phyloP scores from a whole-genome alignment of 805 yeast genomes.

The Metschnikowia chrysomelidarum region DNA sequence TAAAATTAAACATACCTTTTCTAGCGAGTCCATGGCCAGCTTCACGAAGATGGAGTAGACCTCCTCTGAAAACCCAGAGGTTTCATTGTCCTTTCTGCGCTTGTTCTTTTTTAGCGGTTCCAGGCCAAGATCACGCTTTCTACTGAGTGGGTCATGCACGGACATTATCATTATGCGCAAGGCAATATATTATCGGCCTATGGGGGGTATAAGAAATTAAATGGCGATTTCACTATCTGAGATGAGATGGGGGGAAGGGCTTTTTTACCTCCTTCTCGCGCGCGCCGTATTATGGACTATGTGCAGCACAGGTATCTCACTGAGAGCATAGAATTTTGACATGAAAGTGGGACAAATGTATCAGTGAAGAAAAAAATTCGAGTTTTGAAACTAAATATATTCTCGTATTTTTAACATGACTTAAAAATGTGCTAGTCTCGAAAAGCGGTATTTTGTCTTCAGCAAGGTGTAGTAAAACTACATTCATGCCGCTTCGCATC shows the following conservation, averaged over 20 bases:
- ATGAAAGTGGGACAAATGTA: no score
- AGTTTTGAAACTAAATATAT: no score
- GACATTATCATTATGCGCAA: constrained; percentile 34
- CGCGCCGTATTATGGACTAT: no score
- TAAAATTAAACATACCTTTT: constrained; percentile 40
- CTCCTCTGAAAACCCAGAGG: constrained; percentile 31
- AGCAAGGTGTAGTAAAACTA: no score
- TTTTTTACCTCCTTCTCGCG: constrained; percentile 7
- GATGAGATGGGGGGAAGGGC: constrained; percentile 13
- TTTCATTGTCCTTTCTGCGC: constrained; percentile 18
- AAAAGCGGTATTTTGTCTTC: no score
- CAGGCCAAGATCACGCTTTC: constrained; percentile 26
- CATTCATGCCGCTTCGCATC: no score
- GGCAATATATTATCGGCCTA: constrained; percentile 1
- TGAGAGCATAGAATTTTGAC: no score
- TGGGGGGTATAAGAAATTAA: constrained; percentile 6
- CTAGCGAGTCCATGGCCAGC: constrained; percentile 69
- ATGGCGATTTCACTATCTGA: no score
- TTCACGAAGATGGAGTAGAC: constrained; percentile 49
- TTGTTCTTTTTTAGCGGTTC: constrained; percentile 20
- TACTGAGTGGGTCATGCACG: constrained; percentile 34
- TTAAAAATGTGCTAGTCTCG: no score
- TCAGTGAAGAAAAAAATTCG: no score
- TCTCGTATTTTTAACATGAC: no score
- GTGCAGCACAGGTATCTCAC: no score